These are phyloP conservation scores for Alternaria triticina DNA, from an alignment of 2,329 filamentous ascomycete species.

Conservation along the genomic window DNA sequence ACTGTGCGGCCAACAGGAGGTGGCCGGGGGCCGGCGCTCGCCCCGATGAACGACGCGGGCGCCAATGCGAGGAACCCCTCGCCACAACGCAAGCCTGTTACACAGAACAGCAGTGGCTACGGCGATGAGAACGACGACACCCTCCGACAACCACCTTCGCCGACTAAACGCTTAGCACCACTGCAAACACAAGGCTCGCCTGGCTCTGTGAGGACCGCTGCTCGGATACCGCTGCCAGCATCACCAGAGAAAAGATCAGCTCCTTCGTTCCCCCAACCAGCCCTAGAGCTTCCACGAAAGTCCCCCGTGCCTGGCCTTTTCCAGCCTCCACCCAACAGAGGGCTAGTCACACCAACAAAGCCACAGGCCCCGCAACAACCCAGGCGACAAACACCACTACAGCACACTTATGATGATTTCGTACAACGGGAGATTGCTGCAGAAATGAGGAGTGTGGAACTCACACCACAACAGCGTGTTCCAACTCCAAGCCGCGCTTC, in stretches of 20 bases:
- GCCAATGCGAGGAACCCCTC: conserved; percentile 70
- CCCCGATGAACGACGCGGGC: conserved; percentile 79
- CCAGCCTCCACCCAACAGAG: conserved; percentile 38
- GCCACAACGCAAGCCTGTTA: conserved; percentile 44
- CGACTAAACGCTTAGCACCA: conserved; percentile 48
- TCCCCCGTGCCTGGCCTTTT: conserved; percentile 43
- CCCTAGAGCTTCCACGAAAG: conserved; percentile 37
- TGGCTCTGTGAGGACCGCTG: conserved; percentile 50
- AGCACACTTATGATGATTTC: conserved; percentile 53
- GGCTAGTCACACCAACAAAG: conserved; percentile 39
- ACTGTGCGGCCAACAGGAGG: conserved; percentile 78
- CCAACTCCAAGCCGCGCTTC: conserved; percentile 43
- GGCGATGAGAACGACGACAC: conserved; percentile 49
- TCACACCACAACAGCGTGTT: conserved; percentile 37
- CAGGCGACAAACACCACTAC: conserved; percentile 43
- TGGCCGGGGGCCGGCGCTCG: conserved; percentile 62
- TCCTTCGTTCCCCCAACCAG: conserved; percentile 39
- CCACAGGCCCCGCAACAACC: conserved; percentile 41
- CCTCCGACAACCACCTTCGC: conserved; percentile 49
- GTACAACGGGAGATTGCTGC: conserved; percentile 56
- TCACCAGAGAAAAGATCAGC: conserved; percentile 52
- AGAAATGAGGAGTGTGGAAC: conserved; percentile 50
- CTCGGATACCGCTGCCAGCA: conserved; percentile 53
- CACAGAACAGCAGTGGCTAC: conserved; percentile 26
- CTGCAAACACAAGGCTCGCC: conserved; percentile 46